Conservation (phyloP, 768 basidiomycete genomes). For the Trichaptum fuscoviolaceum region DNA sequence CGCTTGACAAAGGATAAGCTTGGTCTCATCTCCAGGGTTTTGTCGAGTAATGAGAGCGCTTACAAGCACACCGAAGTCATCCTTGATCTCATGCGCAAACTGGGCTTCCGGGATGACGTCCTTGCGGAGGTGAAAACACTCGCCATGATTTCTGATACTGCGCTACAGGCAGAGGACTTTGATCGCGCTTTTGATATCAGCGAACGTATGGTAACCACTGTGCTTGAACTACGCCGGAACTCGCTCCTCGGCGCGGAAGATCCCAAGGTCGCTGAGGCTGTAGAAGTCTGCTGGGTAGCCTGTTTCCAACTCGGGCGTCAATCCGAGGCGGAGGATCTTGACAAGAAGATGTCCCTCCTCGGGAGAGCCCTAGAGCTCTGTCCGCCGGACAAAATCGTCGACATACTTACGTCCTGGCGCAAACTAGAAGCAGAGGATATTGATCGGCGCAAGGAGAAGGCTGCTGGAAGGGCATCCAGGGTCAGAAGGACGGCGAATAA, state of each 20-base stretch:
- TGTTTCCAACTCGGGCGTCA: slow-evolving; percentile 87
- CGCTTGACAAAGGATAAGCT: slow-evolving; percentile 87
- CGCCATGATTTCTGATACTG: slow-evolving; percentile 89
- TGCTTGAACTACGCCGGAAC: slow-evolving; percentile 42
- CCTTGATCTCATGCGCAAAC: slow-evolving; percentile 82
- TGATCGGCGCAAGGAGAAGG: slow-evolving; percentile 40
- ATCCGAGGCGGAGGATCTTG: slow-evolving; percentile 63
- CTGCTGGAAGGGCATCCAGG: slow-evolving; percentile 24
- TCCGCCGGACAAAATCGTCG: slow-evolving; percentile 71
- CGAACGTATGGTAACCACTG: slow-evolving; percentile 63
- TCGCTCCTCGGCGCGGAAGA: slow-evolving; percentile 28
- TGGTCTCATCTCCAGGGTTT: slow-evolving; percentile 78
- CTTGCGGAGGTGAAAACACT: slow-evolving; percentile 78
- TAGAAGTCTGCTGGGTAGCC: slow-evolving; percentile 85
- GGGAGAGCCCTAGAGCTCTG: slow-evolving; percentile 84
- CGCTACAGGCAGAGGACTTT: slow-evolving; percentile 80
- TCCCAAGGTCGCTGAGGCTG: slow-evolving; percentile 47
- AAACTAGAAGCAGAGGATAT: slow-evolving; percentile 65
- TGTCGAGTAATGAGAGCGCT: slow-evolving; percentile 79
- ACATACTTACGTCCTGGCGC: slow-evolving; percentile 76
- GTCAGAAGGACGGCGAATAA: slow-evolving; percentile 7
- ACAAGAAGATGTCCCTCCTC: slow-evolving; percentile 63
- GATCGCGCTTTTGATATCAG: slow-evolving; percentile 64
- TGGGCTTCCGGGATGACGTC: slow-evolving; percentile 68
- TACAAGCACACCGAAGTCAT: slow-evolving; percentile 92